These are phyloP conservation scores for Avena insularis DNA, from an alignment of 176 grass and related monocot genomes.

Conservation along the genomic window DNA sequence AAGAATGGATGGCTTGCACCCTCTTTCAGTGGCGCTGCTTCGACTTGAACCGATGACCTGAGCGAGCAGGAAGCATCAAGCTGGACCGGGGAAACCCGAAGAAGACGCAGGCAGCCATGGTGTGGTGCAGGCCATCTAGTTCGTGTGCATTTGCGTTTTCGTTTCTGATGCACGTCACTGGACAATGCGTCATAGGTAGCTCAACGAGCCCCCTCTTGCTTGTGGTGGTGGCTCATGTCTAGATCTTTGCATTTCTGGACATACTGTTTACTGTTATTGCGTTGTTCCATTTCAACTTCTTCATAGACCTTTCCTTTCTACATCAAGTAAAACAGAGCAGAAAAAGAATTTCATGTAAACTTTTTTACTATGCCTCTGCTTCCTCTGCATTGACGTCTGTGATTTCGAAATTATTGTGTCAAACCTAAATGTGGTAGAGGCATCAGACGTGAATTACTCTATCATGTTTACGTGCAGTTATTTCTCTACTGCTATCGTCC, in stretches of 20 bases:
- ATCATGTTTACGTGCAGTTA: neutral
- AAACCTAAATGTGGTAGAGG: neutral
- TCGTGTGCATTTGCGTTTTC: slow-evolving; percentile 25
- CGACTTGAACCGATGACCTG: slow-evolving; percentile 31
- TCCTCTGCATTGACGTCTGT: neutral
- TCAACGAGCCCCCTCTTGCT: slow-evolving; percentile 49
- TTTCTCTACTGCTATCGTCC: neutral
- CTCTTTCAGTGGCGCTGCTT: slow-evolving; percentile 41
- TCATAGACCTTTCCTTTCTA: slow-evolving; percentile 48
- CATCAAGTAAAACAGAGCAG: slow-evolving; percentile 45
- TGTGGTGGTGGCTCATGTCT: slow-evolving; percentile 53
- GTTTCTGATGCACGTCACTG: slow-evolving; percentile 35
- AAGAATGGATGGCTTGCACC: slow-evolving; percentile 76
- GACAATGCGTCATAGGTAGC: slow-evolving; percentile 40
- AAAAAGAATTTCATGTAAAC: slow-evolving; percentile 45
- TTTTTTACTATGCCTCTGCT: neutral
- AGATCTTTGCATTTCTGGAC: slow-evolving; percentile 58
- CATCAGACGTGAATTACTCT: neutral
- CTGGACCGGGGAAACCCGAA: slow-evolving; percentile 35
- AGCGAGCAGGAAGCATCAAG: slow-evolving; percentile 32
- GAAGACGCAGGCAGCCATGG: slow-evolving; percentile 15
- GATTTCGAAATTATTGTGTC: neutral
- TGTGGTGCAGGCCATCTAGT: slow-evolving; percentile 23
- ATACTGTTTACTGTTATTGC: slow-evolving; percentile 44
- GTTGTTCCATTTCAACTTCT: slow-evolving; percentile 51